Percentiles rank a stretch among this genome's conserved stretches.
These are phyloP conservation scores for Corchorus capsularis DNA, from an alignment of 345 rosid genomes.

Conservation along the genomic window DNA sequence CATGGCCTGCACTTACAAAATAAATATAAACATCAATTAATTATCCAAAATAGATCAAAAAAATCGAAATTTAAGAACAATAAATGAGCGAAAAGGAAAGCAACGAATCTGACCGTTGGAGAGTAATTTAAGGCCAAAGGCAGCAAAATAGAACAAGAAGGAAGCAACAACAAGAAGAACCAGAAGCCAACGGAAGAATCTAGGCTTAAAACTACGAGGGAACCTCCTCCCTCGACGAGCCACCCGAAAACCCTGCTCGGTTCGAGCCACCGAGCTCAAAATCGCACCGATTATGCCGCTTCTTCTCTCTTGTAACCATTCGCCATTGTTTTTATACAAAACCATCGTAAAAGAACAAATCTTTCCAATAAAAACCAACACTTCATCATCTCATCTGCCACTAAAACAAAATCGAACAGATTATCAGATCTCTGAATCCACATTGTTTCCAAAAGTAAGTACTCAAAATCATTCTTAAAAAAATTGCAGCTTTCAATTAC, in stretches of 20 bases:
- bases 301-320: slow-evolving; percentile 53
- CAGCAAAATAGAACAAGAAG: slow-evolving; percentile 46
- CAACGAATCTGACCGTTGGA: slow-evolving; percentile 54
- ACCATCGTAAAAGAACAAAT: slow-evolving; percentile 21
- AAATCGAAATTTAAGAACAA: not conserved
- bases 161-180: slow-evolving; percentile 46
- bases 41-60: not conserved
- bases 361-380: not conserved
- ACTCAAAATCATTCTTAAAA: not conserved
- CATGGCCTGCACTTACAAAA: slow-evolving; percentile 31
- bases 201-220: slow-evolving; percentile 50
- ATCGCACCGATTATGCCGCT: slow-evolving; percentile 33
- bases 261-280: slow-evolving; percentile 35
- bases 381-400: slow-evolving; percentile 24
- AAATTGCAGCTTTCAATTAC: not conserved
- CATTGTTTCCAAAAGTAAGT: not conserved
- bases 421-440: not conserved
- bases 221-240: slow-evolving; percentile 62
- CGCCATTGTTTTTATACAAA: slow-evolving; percentile 20
- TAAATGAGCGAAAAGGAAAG: not conserved
- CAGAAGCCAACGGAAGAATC: slow-evolving; percentile 45
- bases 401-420: not conserved
- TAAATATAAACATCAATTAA: not conserved
- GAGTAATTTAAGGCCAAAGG: slow-evolving; percentile 53
- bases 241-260: slow-evolving; percentile 32